Evolutionary conservation across 2,329 filamentous ascomycete genomes (phyloP), one percentile per base, ranked within the genome.

Genomic region (Diaporthe sp.): DNA sequence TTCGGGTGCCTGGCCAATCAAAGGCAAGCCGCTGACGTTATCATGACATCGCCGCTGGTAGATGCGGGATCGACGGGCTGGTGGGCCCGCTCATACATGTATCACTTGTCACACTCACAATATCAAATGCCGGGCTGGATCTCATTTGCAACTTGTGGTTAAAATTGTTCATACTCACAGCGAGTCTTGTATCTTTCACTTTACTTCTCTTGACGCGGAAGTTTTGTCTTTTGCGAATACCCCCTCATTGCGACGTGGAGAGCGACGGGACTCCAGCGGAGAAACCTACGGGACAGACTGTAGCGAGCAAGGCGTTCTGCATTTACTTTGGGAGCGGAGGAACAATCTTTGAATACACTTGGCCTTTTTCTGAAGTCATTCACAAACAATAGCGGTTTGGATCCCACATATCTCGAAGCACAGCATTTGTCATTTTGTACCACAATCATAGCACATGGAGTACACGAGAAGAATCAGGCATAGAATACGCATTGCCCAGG

Each of bases 251-350:
- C 65, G 49, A 28, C 55, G 22, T 28, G 65, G 34, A 70, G 34
- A 65, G 60, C 60, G 60, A 46, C 15, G 25, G 60, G n/a, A 70
- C 49, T 55, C 34, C 22, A 53, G 49, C 65, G 65, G 65, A 70
- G 65, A 31, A 53, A 70, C 31, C 19, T 13, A 5, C 17, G 28
- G 31, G 31, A 19, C 46, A 68, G 65, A 39, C 22, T 53, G 46
- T 28, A 70, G 49, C 65, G 65, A 53, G 65, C 65, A 55, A 55
- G 65, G 65, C 65, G 65, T 70, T 70, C 31, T 70, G 34, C 65
- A 70, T 70, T 70, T 42, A 8, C 49, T 12, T 22, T 13, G 42
- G 15, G 49, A 28, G 19, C 13, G 31, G 31, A 28, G 31, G 46
- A n/a, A 53, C 31, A 53, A 37, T 5, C 4, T 39, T 34, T 37